Conservation (phyloP, 2,329 filamentous ascomycete species). For the Drechslerella dactyloides region DNA sequence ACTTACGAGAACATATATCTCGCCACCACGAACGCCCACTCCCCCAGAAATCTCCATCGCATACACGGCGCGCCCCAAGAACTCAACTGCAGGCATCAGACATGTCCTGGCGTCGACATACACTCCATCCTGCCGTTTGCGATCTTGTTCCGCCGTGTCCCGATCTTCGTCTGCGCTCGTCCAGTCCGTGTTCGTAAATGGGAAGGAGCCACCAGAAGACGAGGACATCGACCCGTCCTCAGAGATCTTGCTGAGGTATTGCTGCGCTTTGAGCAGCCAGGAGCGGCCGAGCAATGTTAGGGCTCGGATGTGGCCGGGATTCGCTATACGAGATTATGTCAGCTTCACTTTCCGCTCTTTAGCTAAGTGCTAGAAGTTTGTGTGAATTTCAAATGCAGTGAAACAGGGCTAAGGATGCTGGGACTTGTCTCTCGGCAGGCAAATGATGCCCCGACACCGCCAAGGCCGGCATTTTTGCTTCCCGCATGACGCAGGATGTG, state of each 20-base stretch:
- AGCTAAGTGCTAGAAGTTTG: background rate
- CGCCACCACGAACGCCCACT: slow-evolving; percentile 8
- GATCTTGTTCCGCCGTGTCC: slow-evolving; percentile 40
- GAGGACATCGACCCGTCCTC: slow-evolving; percentile 41
- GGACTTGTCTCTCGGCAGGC: no score
- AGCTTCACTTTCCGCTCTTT: background rate
- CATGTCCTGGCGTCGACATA: slow-evolving; percentile 48
- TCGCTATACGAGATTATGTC: slow-evolving; percentile 8
- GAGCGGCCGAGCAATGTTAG: slow-evolving; percentile 39
- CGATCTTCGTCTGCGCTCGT: slow-evolving; percentile 46
- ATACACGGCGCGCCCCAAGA: slow-evolving; percentile 24
- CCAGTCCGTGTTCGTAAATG: slow-evolving; percentile 47
- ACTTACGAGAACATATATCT: slow-evolving; percentile 45
- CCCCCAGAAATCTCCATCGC: slow-evolving; percentile 10
- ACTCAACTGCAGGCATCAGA: slow-evolving; percentile 46
- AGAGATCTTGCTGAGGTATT: slow-evolving; percentile 45
- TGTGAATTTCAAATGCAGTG: background rate
- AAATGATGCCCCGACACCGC: no score
- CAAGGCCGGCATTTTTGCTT: no score
- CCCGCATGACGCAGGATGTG: no score
- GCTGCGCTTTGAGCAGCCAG: slow-evolving; percentile 41
- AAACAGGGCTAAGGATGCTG: background rate
- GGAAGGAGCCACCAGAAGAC: slow-evolving; percentile 43
- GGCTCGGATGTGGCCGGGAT: slow-evolving; percentile 22
- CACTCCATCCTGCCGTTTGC: slow-evolving; percentile 38